Evolutionary conservation across 192 early-diverging fungal species (phyloP).

Genomic region (Backusella circina): DNA sequence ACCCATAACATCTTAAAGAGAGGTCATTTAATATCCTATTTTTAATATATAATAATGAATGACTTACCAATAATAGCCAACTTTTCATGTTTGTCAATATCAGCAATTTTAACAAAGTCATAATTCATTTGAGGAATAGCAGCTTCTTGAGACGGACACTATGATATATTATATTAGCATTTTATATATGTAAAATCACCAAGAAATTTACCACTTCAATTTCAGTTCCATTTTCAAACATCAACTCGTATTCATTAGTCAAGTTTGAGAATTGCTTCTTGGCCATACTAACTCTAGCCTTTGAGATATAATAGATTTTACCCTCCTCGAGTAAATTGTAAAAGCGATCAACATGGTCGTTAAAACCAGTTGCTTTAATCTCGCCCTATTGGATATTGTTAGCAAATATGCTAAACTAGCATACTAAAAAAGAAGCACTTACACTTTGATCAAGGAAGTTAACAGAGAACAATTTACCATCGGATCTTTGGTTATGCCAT

Average conservation of each 20-base stretch:
- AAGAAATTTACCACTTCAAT: slow-evolving; percentile 47
- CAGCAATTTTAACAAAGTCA: slow-evolving; percentile 67
- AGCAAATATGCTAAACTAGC: not conserved
- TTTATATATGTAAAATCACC: not conserved
- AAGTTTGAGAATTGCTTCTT: slow-evolving; percentile 79
- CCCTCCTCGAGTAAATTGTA: slow-evolving; percentile 77
- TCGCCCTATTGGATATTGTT: slow-evolving; percentile 78
- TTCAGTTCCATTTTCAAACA: slow-evolving; percentile 65
- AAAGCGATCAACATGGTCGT: slow-evolving; percentile 75
- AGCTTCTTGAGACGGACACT: slow-evolving; percentile 50
- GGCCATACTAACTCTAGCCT: slow-evolving; percentile 77
- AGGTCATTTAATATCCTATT: not conserved
- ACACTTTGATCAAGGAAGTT: slow-evolving; percentile 85
- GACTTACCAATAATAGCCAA: slow-evolving; percentile 56
- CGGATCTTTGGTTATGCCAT: slow-evolving; percentile 75
- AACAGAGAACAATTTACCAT: slow-evolving; percentile 87
- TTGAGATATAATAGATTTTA: slow-evolving; percentile 76
- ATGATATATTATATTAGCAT: not conserved
- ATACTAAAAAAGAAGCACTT: slow-evolving; percentile 18
- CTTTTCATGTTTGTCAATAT: slow-evolving; percentile 68
- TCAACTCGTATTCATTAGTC: slow-evolving; percentile 92
- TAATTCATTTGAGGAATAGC: slow-evolving; percentile 48
- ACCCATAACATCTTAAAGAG: slow-evolving; percentile 70
- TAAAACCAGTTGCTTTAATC: slow-evolving; percentile 94
- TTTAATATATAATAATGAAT: not conserved